A percentile compares a stretch with the other conserved stretches of the same genome.
Evolutionary conservation across 2,329 filamentous ascomycete genomes (phyloP).

Genomic region (Monilinia fructicola): DNA sequence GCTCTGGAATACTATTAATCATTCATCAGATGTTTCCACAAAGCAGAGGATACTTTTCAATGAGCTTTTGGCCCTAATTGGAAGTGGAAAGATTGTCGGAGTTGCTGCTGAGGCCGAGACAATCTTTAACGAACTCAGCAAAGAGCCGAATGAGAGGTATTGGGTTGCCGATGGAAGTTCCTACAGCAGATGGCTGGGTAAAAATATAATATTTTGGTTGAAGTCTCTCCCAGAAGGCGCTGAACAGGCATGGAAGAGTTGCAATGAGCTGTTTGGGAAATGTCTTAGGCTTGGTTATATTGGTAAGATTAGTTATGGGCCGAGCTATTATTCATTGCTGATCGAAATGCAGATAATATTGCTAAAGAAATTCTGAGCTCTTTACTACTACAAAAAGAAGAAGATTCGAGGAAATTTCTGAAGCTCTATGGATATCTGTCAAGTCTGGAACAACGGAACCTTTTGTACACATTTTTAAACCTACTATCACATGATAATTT

Average conservation of each 20-base stretch:
- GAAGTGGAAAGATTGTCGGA: conserved; percentile 59
- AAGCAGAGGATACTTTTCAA: conserved; percentile 60
- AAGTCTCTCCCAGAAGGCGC: conserved; percentile 27
- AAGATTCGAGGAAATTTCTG: conserved; percentile 30
- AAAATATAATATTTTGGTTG: conserved; percentile 37
- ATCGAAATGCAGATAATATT: conserved; percentile 33
- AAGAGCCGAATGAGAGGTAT: conserved; percentile 32
- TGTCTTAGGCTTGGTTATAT: conserved; percentile 38
- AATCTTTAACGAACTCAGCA: conserved; percentile 40
- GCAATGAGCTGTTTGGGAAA: conserved; percentile 38
- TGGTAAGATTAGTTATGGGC: conserved; percentile 30
- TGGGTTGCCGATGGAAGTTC: conserved; percentile 39
- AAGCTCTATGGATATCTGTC: conserved; percentile 35
- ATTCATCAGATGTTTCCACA: conserved; percentile 37
- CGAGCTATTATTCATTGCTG: conserved; percentile 17
- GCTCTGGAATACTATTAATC: conserved; percentile 48
- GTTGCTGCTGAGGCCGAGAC: conserved; percentile 54
- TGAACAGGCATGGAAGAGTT: conserved; percentile 34
- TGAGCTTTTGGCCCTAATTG: conserved; percentile 58
- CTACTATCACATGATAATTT: conserved; percentile 36
- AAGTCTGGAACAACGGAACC: conserved; percentile 38
- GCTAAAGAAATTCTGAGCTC: conserved; percentile 33
- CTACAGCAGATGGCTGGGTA: conserved; percentile 39
- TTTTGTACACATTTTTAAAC: conserved; percentile 35
- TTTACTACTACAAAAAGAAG: conserved; percentile 30